Evolutionary conservation across 805 yeast genomes (phyloP).

Genomic region (Wickerhamomyces chambardii): DNA sequence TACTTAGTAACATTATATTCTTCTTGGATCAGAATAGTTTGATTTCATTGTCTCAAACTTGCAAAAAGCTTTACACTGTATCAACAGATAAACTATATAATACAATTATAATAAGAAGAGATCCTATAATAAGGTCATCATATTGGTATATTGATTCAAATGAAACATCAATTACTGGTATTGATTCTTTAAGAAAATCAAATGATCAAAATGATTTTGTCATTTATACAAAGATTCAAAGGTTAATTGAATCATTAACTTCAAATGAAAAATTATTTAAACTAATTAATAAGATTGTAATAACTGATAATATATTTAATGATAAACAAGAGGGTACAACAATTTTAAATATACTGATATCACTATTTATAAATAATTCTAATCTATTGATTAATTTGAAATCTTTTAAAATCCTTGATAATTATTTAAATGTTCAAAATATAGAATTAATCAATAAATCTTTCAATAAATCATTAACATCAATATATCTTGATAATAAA

Average conservation of each 20-base stretch:
- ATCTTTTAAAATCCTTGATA: neutral
- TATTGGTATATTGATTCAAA: constrained; percentile 24
- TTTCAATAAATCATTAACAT: neutral
- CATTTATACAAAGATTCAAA: constrained; percentile 27
- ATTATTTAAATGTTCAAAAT: neutral
- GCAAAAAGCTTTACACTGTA: constrained; percentile 19
- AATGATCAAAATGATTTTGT: constrained; percentile 27
- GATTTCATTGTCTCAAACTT: constrained; percentile 21
- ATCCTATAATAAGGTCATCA: constrained; percentile 20
- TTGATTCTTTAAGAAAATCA: constrained; percentile 22
- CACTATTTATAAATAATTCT: constrained; percentile 6
- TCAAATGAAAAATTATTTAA: constrained; percentile 24
- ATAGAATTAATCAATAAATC: neutral
- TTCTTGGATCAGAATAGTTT: constrained; percentile 32
- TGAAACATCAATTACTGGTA: constrained; percentile 30
- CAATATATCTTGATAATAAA: no score
- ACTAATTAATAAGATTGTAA: constrained; percentile 23
- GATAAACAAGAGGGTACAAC: constrained; percentile 13
- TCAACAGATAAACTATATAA: constrained; percentile 26
- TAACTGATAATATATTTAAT: constrained; percentile 22
- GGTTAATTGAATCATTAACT: constrained; percentile 27
- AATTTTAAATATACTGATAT: constrained; percentile 14
- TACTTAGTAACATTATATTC: constrained; percentile 7
- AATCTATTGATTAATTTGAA: constrained; percentile 3
- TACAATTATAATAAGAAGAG: constrained; percentile 24